These are phyloP conservation scores for Apiotrichum brassicae DNA, from an alignment of 1,284 basidiomycete genomes.

Conservation along the genomic window DNA sequence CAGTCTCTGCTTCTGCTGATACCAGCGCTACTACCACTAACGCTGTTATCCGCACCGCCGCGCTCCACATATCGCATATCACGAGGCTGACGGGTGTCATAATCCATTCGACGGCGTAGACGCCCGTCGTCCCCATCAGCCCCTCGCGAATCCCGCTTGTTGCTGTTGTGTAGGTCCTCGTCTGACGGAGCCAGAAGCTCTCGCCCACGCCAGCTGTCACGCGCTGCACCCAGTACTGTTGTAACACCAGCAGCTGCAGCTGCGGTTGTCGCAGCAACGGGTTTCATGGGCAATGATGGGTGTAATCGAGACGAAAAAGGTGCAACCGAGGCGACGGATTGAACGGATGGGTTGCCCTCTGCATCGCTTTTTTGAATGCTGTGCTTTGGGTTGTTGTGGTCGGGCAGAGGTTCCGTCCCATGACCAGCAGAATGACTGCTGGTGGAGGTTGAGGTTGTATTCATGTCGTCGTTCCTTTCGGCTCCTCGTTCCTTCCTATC, in stretches of 20 bases:
- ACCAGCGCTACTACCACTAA: not conserved
- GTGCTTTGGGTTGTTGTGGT: not conserved
- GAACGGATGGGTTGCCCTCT: not conserved
- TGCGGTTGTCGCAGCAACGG: not conserved
- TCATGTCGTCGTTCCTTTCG: not conserved
- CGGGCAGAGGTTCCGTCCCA: too few relatives aligned
- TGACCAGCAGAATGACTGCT: too few relatives aligned
- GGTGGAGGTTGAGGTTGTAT: not conserved
- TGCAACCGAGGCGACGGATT: too few relatives aligned
- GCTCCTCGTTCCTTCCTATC: not conserved
- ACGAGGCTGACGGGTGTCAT: not conserved
- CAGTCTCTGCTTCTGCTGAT: not conserved
- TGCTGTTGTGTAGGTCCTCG: not conserved
- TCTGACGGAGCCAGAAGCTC: too few relatives aligned
- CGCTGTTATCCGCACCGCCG: not conserved
- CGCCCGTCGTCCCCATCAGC: not conserved
- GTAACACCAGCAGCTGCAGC: not conserved
- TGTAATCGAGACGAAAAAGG: not conserved
- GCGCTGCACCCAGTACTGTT: not conserved
- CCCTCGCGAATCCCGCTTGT: not conserved
- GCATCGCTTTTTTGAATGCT: not conserved
- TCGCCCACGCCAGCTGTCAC: not conserved
- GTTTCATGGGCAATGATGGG: not conserved
- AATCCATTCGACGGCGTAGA: not conserved
- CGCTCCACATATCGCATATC: not conserved